Percentiles rank a stretch among this genome's conserved stretches.
Evolutionary conservation across 345 rosid genomes (phyloP).

Genomic region (Combretum micranthum): DNA sequence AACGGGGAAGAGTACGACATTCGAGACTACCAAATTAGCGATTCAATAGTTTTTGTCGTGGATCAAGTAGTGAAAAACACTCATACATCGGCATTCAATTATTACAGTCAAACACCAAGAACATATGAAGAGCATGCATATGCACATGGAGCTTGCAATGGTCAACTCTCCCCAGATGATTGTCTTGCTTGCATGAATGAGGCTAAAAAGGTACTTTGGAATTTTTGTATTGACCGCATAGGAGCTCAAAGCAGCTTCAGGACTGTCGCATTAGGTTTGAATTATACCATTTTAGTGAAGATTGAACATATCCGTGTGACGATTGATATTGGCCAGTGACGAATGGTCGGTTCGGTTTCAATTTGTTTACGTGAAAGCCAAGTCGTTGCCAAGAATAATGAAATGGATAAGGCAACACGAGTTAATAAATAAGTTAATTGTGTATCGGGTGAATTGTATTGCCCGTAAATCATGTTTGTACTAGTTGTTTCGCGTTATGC

Average conservation of each 20-base stretch:
- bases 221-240: not conserved
- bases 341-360: too few relatives aligned
- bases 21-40: too few relatives aligned
- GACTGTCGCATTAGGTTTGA: slow-evolving; percentile 10
- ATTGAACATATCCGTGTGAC: too few relatives aligned
- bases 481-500: too few relatives aligned
- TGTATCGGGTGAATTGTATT: too few relatives aligned
- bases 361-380: too few relatives aligned
- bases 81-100: not conserved
- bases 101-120: slow-evolving; percentile 1
- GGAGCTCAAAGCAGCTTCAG: slow-evolving; percentile 7
- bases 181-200: slow-evolving; percentile 1
- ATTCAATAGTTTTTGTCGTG: not conserved
- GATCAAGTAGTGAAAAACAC: not conserved
- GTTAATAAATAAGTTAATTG: too few relatives aligned
- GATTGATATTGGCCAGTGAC: too few relatives aligned
- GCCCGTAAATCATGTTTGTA: too few relatives aligned
- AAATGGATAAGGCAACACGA: too few relatives aligned
- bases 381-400: too few relatives aligned
- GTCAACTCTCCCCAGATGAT: not conserved
- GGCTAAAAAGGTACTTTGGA: not conserved
- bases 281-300: not conserved
- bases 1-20: too few relatives aligned
- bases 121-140: not conserved
- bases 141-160: slow-evolving; percentile 5